Percentiles rank a stretch among this genome's conserved stretches.
Conservation (phyloP, 495 filamentous ascomycete species). For the Letharia lupina region DNA sequence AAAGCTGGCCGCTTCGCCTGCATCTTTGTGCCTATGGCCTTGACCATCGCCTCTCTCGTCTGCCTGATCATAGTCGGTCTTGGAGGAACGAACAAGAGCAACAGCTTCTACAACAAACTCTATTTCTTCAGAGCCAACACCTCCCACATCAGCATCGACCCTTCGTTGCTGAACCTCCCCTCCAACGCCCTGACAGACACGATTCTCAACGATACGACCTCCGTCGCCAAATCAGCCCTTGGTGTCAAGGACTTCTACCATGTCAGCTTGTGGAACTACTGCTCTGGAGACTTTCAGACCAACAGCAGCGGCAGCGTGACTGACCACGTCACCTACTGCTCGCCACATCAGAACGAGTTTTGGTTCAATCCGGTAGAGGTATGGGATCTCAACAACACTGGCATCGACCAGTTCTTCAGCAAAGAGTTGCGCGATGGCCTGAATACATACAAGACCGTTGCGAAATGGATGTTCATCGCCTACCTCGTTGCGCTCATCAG, state of each 20-base stretch:
- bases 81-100: constrained; percentile 59
- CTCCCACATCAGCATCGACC: constrained; percentile 24
- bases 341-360: constrained; percentile 53
- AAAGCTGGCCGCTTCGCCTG: constrained; percentile 70
- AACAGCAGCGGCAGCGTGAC: constrained; percentile 39
- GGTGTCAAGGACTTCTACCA: constrained; percentile 70
- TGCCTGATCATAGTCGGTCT: constrained; percentile 65
- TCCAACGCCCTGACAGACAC: constrained; percentile 28
- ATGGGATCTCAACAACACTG: constrained; percentile 53
- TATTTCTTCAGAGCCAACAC: constrained; percentile 62
- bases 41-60: constrained; percentile 65
- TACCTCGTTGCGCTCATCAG: constrained; percentile 62
- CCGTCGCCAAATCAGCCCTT: constrained; percentile 36
- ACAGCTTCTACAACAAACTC: constrained; percentile 40
- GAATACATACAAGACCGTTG: constrained; percentile 59
- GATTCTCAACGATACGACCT: constrained; percentile 37
- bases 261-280: constrained; percentile 83
- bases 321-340: constrained; percentile 42
- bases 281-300: constrained; percentile 46
- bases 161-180: constrained; percentile 26
- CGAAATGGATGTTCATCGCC: constrained; percentile 72
- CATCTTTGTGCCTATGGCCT: constrained; percentile 69
- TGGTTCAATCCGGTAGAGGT: constrained; percentile 63
- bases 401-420: constrained; percentile 50
- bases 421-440: constrained; percentile 52